Percentiles rank a stretch among this genome's conserved stretches.
Evolutionary conservation across 495 filamentous ascomycete genomes (phyloP).

Genomic region (Penicillium nucicola): DNA sequence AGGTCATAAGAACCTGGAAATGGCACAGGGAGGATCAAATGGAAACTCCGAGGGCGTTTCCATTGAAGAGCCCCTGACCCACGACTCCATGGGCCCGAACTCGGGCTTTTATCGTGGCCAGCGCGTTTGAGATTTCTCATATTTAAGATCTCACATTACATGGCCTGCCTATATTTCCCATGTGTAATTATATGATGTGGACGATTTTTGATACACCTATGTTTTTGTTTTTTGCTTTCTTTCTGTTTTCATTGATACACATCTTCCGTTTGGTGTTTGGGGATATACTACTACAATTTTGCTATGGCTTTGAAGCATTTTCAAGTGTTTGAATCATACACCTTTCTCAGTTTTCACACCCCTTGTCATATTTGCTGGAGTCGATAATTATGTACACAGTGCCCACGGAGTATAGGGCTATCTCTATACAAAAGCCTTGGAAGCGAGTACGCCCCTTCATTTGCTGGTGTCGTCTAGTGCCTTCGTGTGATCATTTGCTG

Average conservation of each 20-base stretch:
- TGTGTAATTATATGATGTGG: background rate
- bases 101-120: constrained; percentile 27
- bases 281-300: background rate
- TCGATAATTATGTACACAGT: too few species aligned
- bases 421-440: too few species aligned
- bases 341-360: background rate
- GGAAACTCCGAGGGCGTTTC: constrained; percentile 14
- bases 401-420: too few species aligned
- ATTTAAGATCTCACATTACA: background rate
- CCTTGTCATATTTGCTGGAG: background rate
- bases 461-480: too few species aligned
- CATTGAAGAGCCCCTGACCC: constrained; percentile 38
- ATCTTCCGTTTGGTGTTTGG: background rate
- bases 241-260: background rate
- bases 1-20: constrained; percentile 36
- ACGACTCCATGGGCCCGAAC: constrained; percentile 35
- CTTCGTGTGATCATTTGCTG: too few species aligned
- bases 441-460: too few species aligned
- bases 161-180: background rate
- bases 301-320: background rate
- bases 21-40: constrained; percentile 11
- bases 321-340: background rate
- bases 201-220: constrained; percentile 3
- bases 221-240: background rate
- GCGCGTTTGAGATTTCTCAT: constrained; percentile 14